Conservation (phyloP, 495 filamentous ascomycete genomes). For the Penicillium ucsense region DNA sequence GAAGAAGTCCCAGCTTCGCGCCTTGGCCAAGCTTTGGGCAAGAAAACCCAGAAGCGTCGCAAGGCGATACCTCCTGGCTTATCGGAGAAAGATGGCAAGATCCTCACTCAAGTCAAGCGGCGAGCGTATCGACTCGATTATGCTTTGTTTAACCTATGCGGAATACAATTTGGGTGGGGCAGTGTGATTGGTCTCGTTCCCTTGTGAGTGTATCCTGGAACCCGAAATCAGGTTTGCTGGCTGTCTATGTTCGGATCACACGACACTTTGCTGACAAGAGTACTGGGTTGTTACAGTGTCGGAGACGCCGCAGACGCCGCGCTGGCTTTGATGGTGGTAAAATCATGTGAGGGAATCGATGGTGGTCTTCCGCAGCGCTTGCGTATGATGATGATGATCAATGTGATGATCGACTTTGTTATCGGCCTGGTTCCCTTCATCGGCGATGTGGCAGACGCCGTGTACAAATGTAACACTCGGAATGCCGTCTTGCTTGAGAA, state of each 20-base stretch:
- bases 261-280: slow-evolving; percentile 1
- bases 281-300: slow-evolving; percentile 31
- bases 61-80: slow-evolving; percentile 64
- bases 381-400: slow-evolving; percentile 59
- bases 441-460: slow-evolving; percentile 70
- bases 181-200: slow-evolving; percentile 75
- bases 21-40: slow-evolving; percentile 45
- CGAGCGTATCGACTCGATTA: slow-evolving; percentile 77
- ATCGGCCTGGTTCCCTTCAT: slow-evolving; percentile 78
- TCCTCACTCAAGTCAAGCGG: slow-evolving; percentile 71
- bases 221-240: too few relatives aligned
- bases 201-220: slow-evolving; percentile 40
- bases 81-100: slow-evolving; percentile 65
- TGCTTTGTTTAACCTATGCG: slow-evolving; percentile 62
- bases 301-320: slow-evolving; percentile 65
- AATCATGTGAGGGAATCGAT: slow-evolving; percentile 55
- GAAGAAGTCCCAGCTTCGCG: slow-evolving; percentile 62
- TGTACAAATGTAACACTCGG: slow-evolving; percentile 60
- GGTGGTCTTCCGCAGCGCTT: slow-evolving; percentile 54
- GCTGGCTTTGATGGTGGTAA: slow-evolving; percentile 55
- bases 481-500: slow-evolving; percentile 70
- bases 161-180: slow-evolving; percentile 73
- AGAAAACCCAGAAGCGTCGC: slow-evolving; percentile 55
- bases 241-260: too few relatives aligned
- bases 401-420: slow-evolving; percentile 67